Conservation (phyloP, 306 rosid genomes). For the Abrus precatorius region DNA sequence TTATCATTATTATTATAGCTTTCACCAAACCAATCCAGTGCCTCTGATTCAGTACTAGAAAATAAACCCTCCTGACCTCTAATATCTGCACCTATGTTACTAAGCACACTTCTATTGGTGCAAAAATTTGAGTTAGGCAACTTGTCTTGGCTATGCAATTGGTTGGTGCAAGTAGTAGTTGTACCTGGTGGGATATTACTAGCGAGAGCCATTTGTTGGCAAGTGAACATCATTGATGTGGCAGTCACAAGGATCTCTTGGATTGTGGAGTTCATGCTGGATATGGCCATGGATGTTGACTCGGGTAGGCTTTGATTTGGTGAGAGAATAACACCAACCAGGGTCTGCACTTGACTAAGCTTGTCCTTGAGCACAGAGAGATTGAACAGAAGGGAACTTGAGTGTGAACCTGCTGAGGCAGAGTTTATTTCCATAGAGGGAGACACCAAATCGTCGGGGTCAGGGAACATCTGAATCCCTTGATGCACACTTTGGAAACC, state of each 20-base stretch:
- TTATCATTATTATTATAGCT: conserved; percentile 44
- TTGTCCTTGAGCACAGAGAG: conserved; percentile 80
- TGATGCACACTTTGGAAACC: conserved; percentile 48
- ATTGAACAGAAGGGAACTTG: conserved; percentile 67
- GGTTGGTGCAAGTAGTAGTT: conserved; percentile 24
- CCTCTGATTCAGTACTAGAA: conserved; percentile 49
- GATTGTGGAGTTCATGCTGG: conserved; percentile 64
- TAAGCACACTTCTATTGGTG: neutral
- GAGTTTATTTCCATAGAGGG: conserved; percentile 50
- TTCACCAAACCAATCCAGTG: conserved; percentile 62
- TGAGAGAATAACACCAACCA: conserved; percentile 62
- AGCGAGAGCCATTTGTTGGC: conserved; percentile 67
- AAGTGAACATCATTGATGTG: conserved; percentile 78
- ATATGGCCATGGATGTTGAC: conserved; percentile 57
- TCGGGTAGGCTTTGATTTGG: conserved; percentile 50
- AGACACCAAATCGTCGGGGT: conserved; percentile 43
- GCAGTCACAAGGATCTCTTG: conserved; percentile 81
- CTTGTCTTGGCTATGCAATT: conserved; percentile 42
- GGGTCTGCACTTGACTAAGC: conserved; percentile 65
- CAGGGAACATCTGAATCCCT: conserved; percentile 47
- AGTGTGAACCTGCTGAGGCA: conserved; percentile 45
- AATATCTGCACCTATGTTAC: conserved; percentile 34
- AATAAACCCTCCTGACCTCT: conserved; percentile 47
- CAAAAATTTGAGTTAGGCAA: conserved; percentile 41
- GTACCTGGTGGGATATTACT: conserved; percentile 44